phyloP scores from a whole-genome alignment of 1,284 basidiomycete genomes.

The Trametes sp. region DNA sequence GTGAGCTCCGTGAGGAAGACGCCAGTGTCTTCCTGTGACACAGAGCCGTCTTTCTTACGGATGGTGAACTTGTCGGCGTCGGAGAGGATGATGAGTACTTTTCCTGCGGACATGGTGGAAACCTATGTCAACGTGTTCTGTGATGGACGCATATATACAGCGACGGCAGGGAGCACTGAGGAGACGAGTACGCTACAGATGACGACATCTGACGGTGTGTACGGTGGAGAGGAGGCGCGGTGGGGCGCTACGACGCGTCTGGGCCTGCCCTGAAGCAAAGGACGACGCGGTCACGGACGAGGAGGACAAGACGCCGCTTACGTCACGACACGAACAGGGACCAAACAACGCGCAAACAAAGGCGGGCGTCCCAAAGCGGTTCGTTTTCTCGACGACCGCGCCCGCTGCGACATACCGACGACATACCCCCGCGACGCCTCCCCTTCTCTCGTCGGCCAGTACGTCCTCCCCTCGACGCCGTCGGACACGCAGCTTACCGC shows the following conservation, averaged over 20 bases:
- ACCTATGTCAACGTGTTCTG: neutral
- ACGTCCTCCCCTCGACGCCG: neutral
- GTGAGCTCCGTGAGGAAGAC: constrained; percentile 41
- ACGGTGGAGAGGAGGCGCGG: neutral
- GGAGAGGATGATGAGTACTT: constrained; percentile 42
- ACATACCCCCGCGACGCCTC: constrained; percentile 31
- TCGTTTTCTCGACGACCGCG: constrained; percentile 15
- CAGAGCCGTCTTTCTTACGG: constrained; percentile 34
- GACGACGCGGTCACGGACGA: constrained; percentile 27
- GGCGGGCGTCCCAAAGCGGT: constrained; percentile 21
- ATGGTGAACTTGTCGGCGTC: constrained; percentile 37
- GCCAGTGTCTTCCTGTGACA: constrained; percentile 35
- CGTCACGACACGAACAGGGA: constrained; percentile 41
- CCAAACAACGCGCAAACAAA: constrained; percentile 46
- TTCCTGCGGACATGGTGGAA: constrained; percentile 22
- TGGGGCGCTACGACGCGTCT: constrained; percentile 12
- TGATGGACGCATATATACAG: neutral
- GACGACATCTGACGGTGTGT: neutral
- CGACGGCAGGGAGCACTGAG: neutral
- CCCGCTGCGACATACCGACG: constrained; percentile 25
- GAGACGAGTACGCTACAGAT: neutral
- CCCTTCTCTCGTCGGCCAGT: constrained; percentile 7
- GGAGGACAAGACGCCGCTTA: constrained; percentile 24
- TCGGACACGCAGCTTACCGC: constrained; percentile 5
- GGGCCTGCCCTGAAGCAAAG: constrained; percentile 26